phyloP scores from a whole-genome alignment of 805 yeast genomes.

The Ogataea methanolica region DNA sequence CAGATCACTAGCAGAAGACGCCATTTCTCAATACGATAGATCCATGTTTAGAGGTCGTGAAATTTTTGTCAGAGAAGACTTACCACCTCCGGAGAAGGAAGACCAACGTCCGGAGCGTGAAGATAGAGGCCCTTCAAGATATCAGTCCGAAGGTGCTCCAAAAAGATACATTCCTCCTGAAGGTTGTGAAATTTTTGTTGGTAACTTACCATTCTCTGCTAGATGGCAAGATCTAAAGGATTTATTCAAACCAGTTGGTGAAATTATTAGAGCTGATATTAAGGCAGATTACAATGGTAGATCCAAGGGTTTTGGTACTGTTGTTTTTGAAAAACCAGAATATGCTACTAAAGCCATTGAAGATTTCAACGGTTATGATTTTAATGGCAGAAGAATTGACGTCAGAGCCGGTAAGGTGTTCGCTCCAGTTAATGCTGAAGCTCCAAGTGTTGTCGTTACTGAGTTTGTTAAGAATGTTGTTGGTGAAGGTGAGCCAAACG shows the following conservation, averaged over 20 bases:
- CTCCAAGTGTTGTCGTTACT: conserved; percentile 19
- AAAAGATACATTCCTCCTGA: conserved; percentile 19
- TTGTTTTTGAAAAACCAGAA: conserved; percentile 58
- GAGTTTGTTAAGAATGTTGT: conserved; percentile 64
- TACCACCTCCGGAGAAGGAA: conserved; percentile 63
- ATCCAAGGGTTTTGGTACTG: conserved; percentile 85
- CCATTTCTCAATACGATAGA: conserved; percentile 67
- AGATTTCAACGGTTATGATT: conserved; percentile 59
- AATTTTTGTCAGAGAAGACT: conserved; percentile 86
- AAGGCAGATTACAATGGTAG: conserved; percentile 61
- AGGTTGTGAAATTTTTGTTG: conserved; percentile 62
- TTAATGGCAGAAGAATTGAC: conserved; percentile 75
- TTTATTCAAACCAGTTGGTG: conserved; percentile 72
- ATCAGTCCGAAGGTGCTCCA: conserved; percentile 8
- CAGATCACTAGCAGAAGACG: conserved; percentile 61
- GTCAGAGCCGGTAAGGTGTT: conserved; percentile 64
- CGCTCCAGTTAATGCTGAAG: conserved; percentile 13
- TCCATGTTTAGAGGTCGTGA: conserved; percentile 65
- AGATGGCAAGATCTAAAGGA: conserved; percentile 86
- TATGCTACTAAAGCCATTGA: conserved; percentile 72
- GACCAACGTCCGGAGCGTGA: conserved; percentile 11
- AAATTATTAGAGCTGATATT: conserved; percentile 79
- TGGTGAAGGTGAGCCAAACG: conserved; percentile 58
- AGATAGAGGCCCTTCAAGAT: conserved; percentile 15
- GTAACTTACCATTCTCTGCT: conserved; percentile 76